Evolutionary conservation across 306 rosid species (phyloP).

Genomic region (Rubus parviflorus): DNA sequence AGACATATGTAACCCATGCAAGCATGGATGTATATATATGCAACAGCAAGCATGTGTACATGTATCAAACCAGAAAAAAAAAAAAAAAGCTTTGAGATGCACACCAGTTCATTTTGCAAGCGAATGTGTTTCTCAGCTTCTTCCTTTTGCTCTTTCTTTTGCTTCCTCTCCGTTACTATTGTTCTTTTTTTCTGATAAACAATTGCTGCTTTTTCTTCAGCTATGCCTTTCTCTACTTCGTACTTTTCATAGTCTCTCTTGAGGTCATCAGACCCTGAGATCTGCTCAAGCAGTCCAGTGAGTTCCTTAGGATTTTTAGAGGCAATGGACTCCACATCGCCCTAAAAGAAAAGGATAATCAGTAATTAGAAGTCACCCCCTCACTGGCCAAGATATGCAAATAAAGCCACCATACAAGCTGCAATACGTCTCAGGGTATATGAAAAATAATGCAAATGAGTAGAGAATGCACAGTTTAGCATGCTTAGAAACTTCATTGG

Average conservation of each 20-base stretch:
- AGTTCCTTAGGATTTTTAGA: conserved; percentile 95
- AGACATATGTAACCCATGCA: neutral
- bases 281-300: conserved; percentile 87
- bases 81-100: conserved; percentile 18
- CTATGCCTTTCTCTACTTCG: conserved; percentile 76
- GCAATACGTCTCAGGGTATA: neutral
- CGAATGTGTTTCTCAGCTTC: conserved; percentile 93
- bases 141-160: conserved; percentile 97
- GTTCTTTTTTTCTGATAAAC: conserved; percentile 87
- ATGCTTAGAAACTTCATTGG: neutral
- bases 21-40: neutral
- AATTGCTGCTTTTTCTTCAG: conserved; percentile 93
- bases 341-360: conserved; percentile 46
- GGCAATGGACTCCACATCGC: conserved; percentile 98
- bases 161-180: conserved; percentile 85
- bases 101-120: conserved; percentile 75
- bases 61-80: conserved; percentile 15
- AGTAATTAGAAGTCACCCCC: conserved; percentile 4
- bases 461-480: neutral
- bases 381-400: conserved; percentile 11
- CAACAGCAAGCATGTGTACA: neutral
- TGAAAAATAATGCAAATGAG: conserved; percentile 8
- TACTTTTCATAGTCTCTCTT: conserved; percentile 84
- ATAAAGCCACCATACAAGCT: neutral
- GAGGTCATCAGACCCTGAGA: conserved; percentile 91